Evolutionary conservation across 768 basidiomycete species (phyloP).

Genomic region (Suillus decipiens): DNA sequence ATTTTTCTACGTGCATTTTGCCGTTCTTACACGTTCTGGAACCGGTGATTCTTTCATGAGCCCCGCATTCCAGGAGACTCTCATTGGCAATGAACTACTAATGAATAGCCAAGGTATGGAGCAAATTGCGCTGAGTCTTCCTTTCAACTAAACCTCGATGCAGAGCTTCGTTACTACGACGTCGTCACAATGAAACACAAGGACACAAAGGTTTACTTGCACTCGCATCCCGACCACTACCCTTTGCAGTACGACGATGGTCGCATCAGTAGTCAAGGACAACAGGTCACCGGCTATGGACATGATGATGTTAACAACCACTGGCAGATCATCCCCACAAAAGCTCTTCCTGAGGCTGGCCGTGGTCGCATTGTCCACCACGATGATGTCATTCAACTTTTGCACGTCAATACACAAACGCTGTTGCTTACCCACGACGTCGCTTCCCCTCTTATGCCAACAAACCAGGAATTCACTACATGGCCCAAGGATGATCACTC

Average conservation of each 20-base stretch:
- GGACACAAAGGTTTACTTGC: constrained; percentile 90
- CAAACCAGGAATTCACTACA: constrained; percentile 98
- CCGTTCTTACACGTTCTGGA: constrained; percentile 84
- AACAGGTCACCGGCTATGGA: constrained; percentile 95
- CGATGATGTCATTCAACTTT: constrained; percentile 83
- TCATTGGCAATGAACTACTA: constrained; percentile 88
- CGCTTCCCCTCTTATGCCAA: constrained; percentile 94
- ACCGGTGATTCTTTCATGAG: constrained; percentile 97
- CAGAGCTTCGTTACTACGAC: constrained; percentile 95
- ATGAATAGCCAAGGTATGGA: constrained; percentile 84
- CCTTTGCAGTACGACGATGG: constrained; percentile 95
- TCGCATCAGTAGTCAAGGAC: constrained; percentile 92
- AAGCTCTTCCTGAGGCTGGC: constrained; percentile 90
- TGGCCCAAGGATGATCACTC: constrained; percentile 77
- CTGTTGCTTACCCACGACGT: constrained; percentile 94
- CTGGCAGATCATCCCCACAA: constrained; percentile 96
- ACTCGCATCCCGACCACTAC: constrained; percentile 90
- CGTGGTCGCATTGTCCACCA: constrained; percentile 92
- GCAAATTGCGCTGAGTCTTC: not conserved
- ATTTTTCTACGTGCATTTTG: constrained; percentile 96
- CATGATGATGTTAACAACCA: constrained; percentile 94
- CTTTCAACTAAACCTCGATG: constrained; percentile 6
- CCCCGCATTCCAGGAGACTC: constrained; percentile 95
- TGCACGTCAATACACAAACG: constrained; percentile 84
- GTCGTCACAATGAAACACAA: constrained; percentile 86